Evolutionary conservation across 495 filamentous ascomycete species (phyloP), one percentile per base, ranked within the genome.

Genomic region (Diplogelasinospora grovesii): DNA sequence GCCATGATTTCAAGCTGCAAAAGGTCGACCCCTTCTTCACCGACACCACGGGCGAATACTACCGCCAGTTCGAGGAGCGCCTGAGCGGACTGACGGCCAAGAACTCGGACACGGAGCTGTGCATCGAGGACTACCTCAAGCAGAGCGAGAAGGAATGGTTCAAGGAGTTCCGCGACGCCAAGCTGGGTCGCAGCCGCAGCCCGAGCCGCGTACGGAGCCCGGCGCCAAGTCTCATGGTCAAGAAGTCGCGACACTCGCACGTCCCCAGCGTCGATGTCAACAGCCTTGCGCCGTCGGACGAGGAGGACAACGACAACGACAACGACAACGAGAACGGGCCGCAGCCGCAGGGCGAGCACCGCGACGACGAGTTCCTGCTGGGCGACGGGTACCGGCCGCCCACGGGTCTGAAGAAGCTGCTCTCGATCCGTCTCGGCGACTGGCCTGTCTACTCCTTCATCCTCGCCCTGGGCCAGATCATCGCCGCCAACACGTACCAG

Each of bases 371-470:
- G 39, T 85, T 83, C 48, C 59, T 77, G 28, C 69, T 85, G n/a
- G 77, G 78, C n/a, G 61, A 62, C 14, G 70, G 81, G 43, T 85
- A 84, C 56, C 64, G 73, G 38, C 77, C 81, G 16, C 82, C 82
- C 3, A 77, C 65, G 3, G 80, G 82, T 2, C 47, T 85, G 8
- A 74, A 68, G 45, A 77, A 76, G 43, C 32, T 54, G 0, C 43
- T 54, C n/a, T 54, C 51, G 3, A 39, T 54, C 22, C 51, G 52
- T 19, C 9, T 53, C 32, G 50, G 50, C 22, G 77, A 82, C 49
- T 87, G 83, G 83, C 83, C 83, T 0, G 48, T 86, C 4, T 87
- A 87, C 58, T 74, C 79, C 4, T 65, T 87, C 39, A 68, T 86
- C 31, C 63, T 84, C 9, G 80, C 79, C 22, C 66, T 85, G 54